A percentile compares a stretch with the other conserved stretches of the same genome.
Evolutionary conservation across 2,329 filamentous ascomycete species (phyloP).

Genomic region (Aulographum hederae): DNA sequence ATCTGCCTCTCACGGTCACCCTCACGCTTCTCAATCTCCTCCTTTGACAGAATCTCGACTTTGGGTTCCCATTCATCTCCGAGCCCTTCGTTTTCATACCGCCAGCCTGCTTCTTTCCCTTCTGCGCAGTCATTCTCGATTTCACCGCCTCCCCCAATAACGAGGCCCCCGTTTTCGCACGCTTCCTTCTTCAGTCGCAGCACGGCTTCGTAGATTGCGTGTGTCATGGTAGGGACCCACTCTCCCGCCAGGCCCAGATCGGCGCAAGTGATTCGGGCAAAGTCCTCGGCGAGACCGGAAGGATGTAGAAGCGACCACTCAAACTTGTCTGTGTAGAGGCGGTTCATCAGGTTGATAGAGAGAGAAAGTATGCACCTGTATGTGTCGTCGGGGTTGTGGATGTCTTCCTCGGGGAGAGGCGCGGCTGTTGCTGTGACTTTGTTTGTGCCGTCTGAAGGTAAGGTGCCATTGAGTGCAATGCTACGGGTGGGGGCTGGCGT

Average conservation of each 20-base stretch:
- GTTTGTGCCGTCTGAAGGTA: too few relatives aligned
- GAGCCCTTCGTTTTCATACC: conserved; percentile 83
- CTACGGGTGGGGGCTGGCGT: conserved; percentile 36
- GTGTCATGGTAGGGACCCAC: conserved; percentile 86
- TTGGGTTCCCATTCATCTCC: conserved; percentile 36
- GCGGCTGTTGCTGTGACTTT: conserved; percentile 51
- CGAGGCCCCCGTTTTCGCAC: conserved; percentile 74
- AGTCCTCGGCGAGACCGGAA: conserved; percentile 77
- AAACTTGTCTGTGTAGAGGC: conserved; percentile 90
- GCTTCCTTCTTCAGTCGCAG: conserved; percentile 89
- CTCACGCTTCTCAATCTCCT: conserved; percentile 95
- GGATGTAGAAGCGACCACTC: conserved; percentile 93
- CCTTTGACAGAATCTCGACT: conserved; percentile 53
- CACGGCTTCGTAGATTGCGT: conserved; percentile 92
- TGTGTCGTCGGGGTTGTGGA: conserved; percentile 79
- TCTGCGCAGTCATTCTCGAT: conserved; percentile 81
- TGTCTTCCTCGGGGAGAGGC: conserved; percentile 45
- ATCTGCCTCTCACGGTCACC: conserved; percentile 87
- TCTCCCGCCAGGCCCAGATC: conserved; percentile 80
- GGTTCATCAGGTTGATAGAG: conserved; percentile 79
- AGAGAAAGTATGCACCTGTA: conserved; percentile 86
- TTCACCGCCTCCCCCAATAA: conserved; percentile 53
- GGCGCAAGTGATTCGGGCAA: conserved; percentile 81
- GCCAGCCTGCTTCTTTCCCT: conserved; percentile 74
- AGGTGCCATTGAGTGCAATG: conserved; percentile 31